These are phyloP conservation scores for Elaeagnus macrophylla DNA, from an alignment of 306 rosid genomes.

Conservation along the genomic window DNA sequence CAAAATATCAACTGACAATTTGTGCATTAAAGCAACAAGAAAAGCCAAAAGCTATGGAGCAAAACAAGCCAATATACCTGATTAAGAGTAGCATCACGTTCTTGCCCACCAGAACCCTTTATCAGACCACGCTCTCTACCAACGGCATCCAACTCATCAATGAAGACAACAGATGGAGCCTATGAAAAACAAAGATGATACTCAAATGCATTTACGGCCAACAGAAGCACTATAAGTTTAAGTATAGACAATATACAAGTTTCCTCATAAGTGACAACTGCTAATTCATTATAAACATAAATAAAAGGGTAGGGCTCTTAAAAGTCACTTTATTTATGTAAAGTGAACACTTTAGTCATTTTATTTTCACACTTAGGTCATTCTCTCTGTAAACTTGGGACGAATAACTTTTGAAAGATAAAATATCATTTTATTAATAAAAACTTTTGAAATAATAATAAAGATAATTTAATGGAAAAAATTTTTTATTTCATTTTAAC, in stretches of 20 bases:
- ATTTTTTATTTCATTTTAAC: too few relatives aligned
- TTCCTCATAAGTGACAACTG: too few relatives aligned
- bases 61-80: conserved; percentile 44
- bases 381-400: too few relatives aligned
- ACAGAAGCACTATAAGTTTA: conserved; percentile 10
- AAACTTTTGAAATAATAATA: too few relatives aligned
- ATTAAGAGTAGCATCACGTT: conserved; percentile 98
- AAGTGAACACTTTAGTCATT: too few relatives aligned
- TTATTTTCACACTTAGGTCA: too few relatives aligned
- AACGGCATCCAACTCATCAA: conserved; percentile 96
- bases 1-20: conserved; percentile 25
- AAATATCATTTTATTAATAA: too few relatives aligned
- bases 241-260: conserved; percentile 1
- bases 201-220: conserved; percentile 1
- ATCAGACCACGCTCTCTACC: conserved; percentile 99
- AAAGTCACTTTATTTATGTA: too few relatives aligned
- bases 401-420: too few relatives aligned
- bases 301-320: too few relatives aligned
- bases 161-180: conserved; percentile 99
- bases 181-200: conserved; percentile 20
- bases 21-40: conserved; percentile 5
- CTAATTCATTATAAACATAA: too few relatives aligned
- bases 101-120: conserved; percentile 99
- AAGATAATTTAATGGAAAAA: too few relatives aligned
- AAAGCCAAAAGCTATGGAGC: neutral